Base-by-base conservation (phyloP, 495 filamentous ascomycete species). In the Penicillium arizonense region DNA sequence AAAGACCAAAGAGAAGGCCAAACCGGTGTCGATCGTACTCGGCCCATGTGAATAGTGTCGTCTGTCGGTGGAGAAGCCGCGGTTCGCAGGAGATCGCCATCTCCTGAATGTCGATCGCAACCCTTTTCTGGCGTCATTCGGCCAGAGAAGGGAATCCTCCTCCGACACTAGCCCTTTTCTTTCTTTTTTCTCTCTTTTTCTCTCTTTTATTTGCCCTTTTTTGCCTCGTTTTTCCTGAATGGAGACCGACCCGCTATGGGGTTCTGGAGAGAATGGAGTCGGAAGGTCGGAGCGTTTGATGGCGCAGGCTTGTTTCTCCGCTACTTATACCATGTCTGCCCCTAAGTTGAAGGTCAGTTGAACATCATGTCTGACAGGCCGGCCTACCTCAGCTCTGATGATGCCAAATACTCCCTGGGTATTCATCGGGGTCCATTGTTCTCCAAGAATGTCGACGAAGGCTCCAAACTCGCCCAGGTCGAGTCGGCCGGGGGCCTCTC, bases 331-430 rank as follows among this genome's bases (percentile, higher is more conserved):
- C 28, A 30, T 30, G 28, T 30, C 28, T 7, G 0, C 28, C 28
- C 28, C 28, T 5, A 30, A 30, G 2, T 8, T 7, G 8, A 5
- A 30, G 28, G 2, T 7, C 47, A 45, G 20, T 44, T 38, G 50
- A 44, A 42, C 23, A 66, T 38, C 44, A 66, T 66, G 63, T 50
- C 51, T 34, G 64, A 57, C 51, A 64, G 64, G 36, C 57, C 61
- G 5, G 53, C 67, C 20, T 62, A 63, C 52, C 50, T 66, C 50
- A 62, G 39, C 47, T 59, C 65, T 55, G 50, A 65, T 30, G 57
- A 61, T 41, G 66, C 69, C 52, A 72, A 64, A 47, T 70, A 68
- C 46, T 65, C 65, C 6, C 52, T 74, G 23, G 71, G 71, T 37
- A 41, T 59, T 33, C 60, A 70, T 59, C 69, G 71, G 18, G 71